Base-by-base conservation (phyloP, 176 grass and related monocot species). In the Puccinellia tenuiflora region DNA sequence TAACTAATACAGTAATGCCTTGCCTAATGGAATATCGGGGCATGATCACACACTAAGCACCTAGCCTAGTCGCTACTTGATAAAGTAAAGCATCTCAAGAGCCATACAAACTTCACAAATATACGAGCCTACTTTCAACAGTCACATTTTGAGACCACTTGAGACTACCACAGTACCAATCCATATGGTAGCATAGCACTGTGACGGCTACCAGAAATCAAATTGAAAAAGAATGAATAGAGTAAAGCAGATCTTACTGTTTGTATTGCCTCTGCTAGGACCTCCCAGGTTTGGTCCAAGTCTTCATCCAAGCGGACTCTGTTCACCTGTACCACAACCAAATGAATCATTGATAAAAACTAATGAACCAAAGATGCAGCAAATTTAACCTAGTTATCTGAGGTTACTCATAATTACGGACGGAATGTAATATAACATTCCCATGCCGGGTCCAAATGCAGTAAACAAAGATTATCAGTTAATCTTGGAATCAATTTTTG, bases 201-300 rank as follows among this genome's bases (percentile, higher is more conserved):
- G 8, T 61, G 20, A 70, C 25, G 61, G 18, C 55, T 73, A 83
- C 30, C 21, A 73, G 3, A 86, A 65, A 85, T 11, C 39, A 39
- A 39, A 66, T 37, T 46, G n/a, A 66, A 37, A 65, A 17, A n/a
- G 14, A 31, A 64, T 6, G 37, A 71, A 35, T 46, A 83, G 3
- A 28, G 54, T 15, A 86, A 69, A 78, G 16, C 15, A 38, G 9
- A 14, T 54, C 87, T 81, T 90, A 96, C 93, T 30, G 93, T 99
- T 84, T 94, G 97, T 78, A 99, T 92, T 79, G 91, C 89, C 29
- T 99, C 97, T 3, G 86, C 97, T 86, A 99, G 93, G 83, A 99
- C 88, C 76, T 96, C 93, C 93, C 97, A 99, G 43, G 93, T 99
- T 57, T 90, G 83, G 65, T 96, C 93, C 88, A 94, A 83, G 86